A percentile compares a stretch with the other conserved stretches of the same genome.
phyloP scores from a whole-genome alignment of 345 rosid genomes.

The Trapa incisa region DNA sequence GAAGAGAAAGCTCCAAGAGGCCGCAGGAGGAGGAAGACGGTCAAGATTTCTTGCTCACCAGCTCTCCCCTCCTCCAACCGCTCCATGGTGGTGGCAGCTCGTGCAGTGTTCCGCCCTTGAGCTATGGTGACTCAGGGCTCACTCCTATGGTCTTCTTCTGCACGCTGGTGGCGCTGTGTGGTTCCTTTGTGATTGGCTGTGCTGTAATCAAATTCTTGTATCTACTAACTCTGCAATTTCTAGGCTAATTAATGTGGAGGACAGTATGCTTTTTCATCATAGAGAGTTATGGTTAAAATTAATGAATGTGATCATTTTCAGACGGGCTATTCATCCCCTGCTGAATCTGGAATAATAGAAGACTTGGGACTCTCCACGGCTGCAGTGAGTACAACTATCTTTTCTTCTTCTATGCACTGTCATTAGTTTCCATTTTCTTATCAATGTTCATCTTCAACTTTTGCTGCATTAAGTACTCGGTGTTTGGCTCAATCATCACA shows the following conservation, averaged over 20 bases:
- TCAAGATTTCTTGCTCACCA: background rate
- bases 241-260: too few species aligned
- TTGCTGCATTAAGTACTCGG: slow-evolving; percentile 40
- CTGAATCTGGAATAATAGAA: slow-evolving; percentile 56
- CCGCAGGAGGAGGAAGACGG: background rate
- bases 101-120: background rate
- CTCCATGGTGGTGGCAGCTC: background rate
- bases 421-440: background rate
- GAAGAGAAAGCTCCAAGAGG: background rate
- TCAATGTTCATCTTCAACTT: background rate
- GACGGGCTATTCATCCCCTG: slow-evolving; percentile 85
- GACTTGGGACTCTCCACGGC: slow-evolving; percentile 54
- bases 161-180: slow-evolving; percentile 34
- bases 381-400: slow-evolving; percentile 20
- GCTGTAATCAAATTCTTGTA: slow-evolving; percentile 18
- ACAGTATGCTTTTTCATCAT: too few species aligned
- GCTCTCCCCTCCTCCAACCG: slow-evolving; percentile 4
- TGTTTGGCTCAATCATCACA: slow-evolving; percentile 66
- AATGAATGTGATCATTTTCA: slow-evolving; percentile 12
- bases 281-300: background rate
- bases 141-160: slow-evolving; percentile 27
- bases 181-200: slow-evolving; percentile 19
- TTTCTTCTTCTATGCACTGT: background rate
- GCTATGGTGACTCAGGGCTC: slow-evolving; percentile 9
- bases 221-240: too few species aligned